phyloP scores from a whole-genome alignment of 441 rosid species.

The Erodium moschatum region DNA sequence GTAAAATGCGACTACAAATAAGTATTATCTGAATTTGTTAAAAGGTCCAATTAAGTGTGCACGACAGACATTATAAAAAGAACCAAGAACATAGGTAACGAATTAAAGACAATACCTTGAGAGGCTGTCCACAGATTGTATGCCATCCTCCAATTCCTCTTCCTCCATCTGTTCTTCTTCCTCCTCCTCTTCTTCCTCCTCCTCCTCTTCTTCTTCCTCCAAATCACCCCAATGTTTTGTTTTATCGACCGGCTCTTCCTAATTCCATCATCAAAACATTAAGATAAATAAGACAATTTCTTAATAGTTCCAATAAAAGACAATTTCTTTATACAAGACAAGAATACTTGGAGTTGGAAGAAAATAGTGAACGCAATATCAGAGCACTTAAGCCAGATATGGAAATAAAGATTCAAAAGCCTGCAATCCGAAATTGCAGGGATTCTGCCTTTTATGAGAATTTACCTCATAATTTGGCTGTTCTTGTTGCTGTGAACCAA shows the following conservation, averaged over 20 bases:
- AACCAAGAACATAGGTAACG: not conserved
- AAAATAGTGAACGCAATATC: not conserved
- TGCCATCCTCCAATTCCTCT: conserved; percentile 84
- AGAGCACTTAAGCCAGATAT: not conserved
- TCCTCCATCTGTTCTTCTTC: conserved; percentile 60
- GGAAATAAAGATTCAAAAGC: not conserved
- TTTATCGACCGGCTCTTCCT: conserved; percentile 98
- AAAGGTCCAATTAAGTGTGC: not conserved
- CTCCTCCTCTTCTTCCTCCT: conserved; percentile 62
- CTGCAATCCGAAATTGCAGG: conserved; percentile 13
- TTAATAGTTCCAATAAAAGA: conserved; percentile 7
- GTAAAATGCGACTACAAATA: not conserved
- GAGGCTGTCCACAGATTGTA: conserved; percentile 85
- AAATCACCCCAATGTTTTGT: conserved; percentile 98
- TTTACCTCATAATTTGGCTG: conserved; percentile 89
- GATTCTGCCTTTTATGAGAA: not conserved
- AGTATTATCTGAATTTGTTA: not conserved
- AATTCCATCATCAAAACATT: conserved; percentile 11
- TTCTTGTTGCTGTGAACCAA: conserved; percentile 90
- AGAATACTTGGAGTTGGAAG: not conserved
- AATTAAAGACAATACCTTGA: conserved; percentile 43
- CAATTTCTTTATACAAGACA: not conserved
- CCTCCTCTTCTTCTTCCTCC: conserved; percentile 86
- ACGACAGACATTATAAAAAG: not conserved
- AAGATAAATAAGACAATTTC: not conserved